These are phyloP conservation scores for Penicillium goetzii DNA, from an alignment of 495 filamentous ascomycete genomes.

Conservation along the genomic window DNA sequence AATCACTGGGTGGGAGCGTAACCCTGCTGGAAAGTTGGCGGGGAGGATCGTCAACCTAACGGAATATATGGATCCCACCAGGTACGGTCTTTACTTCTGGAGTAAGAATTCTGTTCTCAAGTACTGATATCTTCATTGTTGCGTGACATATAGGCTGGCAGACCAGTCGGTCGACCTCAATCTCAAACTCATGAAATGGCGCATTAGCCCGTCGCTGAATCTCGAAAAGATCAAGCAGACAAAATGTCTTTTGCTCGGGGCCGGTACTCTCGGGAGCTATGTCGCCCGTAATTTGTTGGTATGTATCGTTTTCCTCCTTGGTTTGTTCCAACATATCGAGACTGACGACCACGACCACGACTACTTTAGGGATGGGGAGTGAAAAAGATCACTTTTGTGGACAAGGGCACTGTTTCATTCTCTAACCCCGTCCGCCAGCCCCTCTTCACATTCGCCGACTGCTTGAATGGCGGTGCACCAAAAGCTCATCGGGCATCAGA, in stretches of 20 bases:
- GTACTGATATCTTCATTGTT: neutral
- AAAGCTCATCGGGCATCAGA: slow-evolving; percentile 85
- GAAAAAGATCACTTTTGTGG: slow-evolving; percentile 93
- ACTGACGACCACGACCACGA: neutral
- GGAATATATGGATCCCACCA: slow-evolving; percentile 87
- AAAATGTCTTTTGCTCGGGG: slow-evolving; percentile 90
- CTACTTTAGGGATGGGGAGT: slow-evolving; percentile 82
- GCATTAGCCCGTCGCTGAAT: slow-evolving; percentile 84
- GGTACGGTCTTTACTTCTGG: slow-evolving; percentile 36
- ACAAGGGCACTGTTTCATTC: slow-evolving; percentile 91
- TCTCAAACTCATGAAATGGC: slow-evolving; percentile 98
- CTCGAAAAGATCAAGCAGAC: slow-evolving; percentile 88
- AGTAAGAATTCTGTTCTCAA: neutral
- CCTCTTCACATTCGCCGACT: slow-evolving; percentile 87
- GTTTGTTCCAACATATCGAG: neutral
- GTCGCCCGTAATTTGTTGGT: slow-evolving; percentile 85
- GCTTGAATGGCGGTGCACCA: slow-evolving; percentile 78
- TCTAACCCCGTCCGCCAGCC: slow-evolving; percentile 98
- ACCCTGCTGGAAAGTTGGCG: slow-evolving; percentile 71
- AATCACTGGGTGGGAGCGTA: slow-evolving; percentile 93
- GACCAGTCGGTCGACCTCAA: slow-evolving; percentile 98
- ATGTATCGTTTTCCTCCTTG: slow-evolving; percentile 15
- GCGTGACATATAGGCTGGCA: slow-evolving; percentile 58
- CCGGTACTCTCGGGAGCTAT: slow-evolving; percentile 92
- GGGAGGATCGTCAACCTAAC: slow-evolving; percentile 76